Evolutionary conservation across 768 basidiomycete species (phyloP).

Genomic region (Amylocystis lapponica): DNA sequence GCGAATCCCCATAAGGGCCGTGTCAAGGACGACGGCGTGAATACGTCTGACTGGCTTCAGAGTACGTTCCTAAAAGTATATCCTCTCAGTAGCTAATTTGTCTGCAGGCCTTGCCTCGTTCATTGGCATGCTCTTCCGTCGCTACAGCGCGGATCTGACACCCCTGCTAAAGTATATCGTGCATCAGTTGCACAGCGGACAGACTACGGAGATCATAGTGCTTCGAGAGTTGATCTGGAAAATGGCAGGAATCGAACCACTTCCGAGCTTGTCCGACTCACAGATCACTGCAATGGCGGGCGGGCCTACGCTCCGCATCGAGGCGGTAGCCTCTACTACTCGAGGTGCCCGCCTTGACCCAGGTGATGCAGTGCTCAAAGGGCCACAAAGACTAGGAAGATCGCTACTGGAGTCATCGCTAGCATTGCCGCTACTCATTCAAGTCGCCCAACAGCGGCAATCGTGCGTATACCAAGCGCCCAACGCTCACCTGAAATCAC

Average conservation of each 20-base stretch:
- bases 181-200: slow-evolving; percentile 79
- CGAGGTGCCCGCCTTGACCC: slow-evolving; percentile 73
- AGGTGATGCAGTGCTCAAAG: slow-evolving; percentile 56
- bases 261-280: slow-evolving; percentile 82
- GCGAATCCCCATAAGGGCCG: slow-evolving; percentile 77
- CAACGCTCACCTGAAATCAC: slow-evolving; percentile 77
- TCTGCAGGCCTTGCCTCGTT: slow-evolving; percentile 82
- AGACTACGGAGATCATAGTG: slow-evolving; percentile 85
- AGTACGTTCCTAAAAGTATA: slow-evolving; percentile 47
- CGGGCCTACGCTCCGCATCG: slow-evolving; percentile 79
- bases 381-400: slow-evolving; percentile 61
- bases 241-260: slow-evolving; percentile 91
- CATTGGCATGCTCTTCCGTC: slow-evolving; percentile 85
- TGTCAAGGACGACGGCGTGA: slow-evolving; percentile 89
- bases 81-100: slow-evolving; percentile 13
- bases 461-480: slow-evolving; percentile 71
- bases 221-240: slow-evolving; percentile 91
- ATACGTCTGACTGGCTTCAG: slow-evolving; percentile 86
- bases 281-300: slow-evolving; percentile 91
- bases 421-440: slow-evolving; percentile 85
- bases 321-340: slow-evolving; percentile 76
- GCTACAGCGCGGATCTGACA: slow-evolving; percentile 78
- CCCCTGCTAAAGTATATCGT: slow-evolving; percentile 87
- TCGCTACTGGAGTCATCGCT: slow-evolving; percentile 63
- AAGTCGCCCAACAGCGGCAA: slow-evolving; percentile 88